Percentiles rank a stretch among this genome's conserved stretches.
phyloP scores from a whole-genome alignment of 2,329 filamentous ascomycete species.

The Aspergillus neoniger region DNA sequence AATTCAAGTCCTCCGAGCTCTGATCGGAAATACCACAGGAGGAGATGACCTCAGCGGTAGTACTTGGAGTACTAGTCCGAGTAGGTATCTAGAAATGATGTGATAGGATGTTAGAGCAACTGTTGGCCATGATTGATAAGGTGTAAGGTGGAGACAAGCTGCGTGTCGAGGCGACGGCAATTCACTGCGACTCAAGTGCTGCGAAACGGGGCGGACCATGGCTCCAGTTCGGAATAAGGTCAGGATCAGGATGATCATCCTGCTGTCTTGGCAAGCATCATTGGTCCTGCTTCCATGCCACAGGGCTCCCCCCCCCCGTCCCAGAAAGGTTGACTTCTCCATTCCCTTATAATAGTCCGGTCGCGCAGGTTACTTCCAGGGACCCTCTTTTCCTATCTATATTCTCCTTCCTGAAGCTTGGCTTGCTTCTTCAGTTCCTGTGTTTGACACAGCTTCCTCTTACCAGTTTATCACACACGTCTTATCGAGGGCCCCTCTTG shows the following conservation, averaged over 20 bases:
- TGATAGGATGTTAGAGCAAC: not conserved
- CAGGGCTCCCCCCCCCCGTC: not conserved
- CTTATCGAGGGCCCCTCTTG: not conserved
- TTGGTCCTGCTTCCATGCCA: constrained; percentile 13
- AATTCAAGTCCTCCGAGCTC: not conserved
- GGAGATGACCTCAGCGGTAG: not conserved
- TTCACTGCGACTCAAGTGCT: not conserved
- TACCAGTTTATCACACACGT: constrained; percentile 5
- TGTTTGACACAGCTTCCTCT: constrained; percentile 7
- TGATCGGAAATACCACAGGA: not conserved
- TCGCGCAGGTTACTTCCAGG: not conserved
- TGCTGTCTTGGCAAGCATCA: constrained; percentile 20
- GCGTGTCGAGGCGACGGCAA: not conserved
- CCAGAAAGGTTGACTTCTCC: not conserved
- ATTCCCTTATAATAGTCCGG: constrained; percentile 12
- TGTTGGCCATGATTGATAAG: constrained; percentile 8
- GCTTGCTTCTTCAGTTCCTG: constrained; percentile 11
- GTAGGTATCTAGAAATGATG: no score
- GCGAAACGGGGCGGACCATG: constrained; percentile 6
- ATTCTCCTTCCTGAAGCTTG: constrained; percentile 20
- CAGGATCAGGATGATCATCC: constrained; percentile 13
- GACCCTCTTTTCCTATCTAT: constrained; percentile 1
- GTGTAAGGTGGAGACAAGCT: not conserved
- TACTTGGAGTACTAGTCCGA: not conserved
- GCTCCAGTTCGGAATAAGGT: constrained; percentile 3